Evolutionary conservation across 2,329 filamentous ascomycete species (phyloP).

Genomic region (Myriosclerotinia scirpicola): DNA sequence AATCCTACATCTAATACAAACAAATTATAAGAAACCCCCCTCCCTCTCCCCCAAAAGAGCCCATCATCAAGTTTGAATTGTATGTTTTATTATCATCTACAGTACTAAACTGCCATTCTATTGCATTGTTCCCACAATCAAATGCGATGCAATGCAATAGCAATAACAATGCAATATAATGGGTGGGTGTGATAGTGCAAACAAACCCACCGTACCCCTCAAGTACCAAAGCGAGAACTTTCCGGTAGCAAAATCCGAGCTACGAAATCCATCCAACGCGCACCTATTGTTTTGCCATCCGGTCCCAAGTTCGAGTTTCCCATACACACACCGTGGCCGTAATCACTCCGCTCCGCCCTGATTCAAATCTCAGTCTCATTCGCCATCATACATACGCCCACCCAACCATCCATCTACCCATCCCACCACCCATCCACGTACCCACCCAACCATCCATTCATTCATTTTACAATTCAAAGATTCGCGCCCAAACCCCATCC

Average conservation of each 20-base stretch:
- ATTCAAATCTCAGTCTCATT: neutral
- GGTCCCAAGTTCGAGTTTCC: neutral
- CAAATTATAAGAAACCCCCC: too few relatives aligned
- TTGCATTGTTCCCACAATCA: too few relatives aligned
- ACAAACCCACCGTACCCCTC: too few relatives aligned
- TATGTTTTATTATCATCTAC: too few relatives aligned
- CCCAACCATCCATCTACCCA: neutral
- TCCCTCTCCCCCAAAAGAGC: too few relatives aligned
- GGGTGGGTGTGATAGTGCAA: too few relatives aligned
- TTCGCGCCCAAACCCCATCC: neutral
- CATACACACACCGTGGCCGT: neutral
- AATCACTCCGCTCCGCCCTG: neutral
- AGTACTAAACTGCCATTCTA: too few relatives aligned
- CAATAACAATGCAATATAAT: neutral
- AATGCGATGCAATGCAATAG: too few relatives aligned
- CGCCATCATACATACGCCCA: slow-evolving; percentile 2
- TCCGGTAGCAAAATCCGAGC: neutral
- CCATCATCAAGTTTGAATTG: too few relatives aligned
- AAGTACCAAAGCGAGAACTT: neutral
- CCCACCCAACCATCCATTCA: neutral
- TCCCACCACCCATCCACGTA: neutral
- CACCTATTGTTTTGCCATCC: neutral
- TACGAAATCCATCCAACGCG: neutral
- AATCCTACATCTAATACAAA: too few relatives aligned
- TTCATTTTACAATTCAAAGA: slow-evolving; percentile 9